Conservation (phyloP, 805 yeast genomes). For the Lipomyces sp. region DNA sequence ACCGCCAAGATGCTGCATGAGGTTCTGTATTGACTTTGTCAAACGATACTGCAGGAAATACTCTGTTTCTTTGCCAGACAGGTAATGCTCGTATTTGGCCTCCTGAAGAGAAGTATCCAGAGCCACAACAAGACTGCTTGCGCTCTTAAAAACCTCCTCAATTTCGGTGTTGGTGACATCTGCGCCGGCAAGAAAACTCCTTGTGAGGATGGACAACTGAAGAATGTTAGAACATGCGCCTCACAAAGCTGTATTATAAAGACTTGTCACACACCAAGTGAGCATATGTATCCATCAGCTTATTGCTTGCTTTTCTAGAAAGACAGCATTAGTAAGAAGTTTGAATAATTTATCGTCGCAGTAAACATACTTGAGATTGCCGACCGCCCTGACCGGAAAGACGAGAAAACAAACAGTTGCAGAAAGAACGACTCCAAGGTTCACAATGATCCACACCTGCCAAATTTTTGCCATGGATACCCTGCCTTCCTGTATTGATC, state of each 20-base stretch:
- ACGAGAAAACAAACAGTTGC: conserved; percentile 55
- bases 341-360: not conserved
- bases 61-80: conserved; percentile 56
- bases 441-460: conserved; percentile 57
- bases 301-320: not conserved
- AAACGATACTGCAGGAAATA: conserved; percentile 46
- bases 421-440: conserved; percentile 59
- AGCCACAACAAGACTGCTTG: conserved; percentile 11
- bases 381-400: conserved; percentile 61
- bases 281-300: conserved; percentile 53
- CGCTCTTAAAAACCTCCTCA: conserved; percentile 13
- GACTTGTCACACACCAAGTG: conserved; percentile 37
- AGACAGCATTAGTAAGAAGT: not conserved
- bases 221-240: not conserved
- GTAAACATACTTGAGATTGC: conserved; percentile 40
- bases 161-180: conserved; percentile 23
- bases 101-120: conserved; percentile 51
- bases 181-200: conserved; percentile 22
- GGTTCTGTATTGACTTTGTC: conserved; percentile 50
- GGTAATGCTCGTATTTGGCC: conserved; percentile 56
- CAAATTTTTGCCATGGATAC: conserved; percentile 55
- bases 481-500: conserved; percentile 55
- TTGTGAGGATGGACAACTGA: conserved; percentile 13
- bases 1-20: conserved; percentile 62
- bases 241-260: conserved; percentile 29